Base-by-base conservation (phyloP, 768 basidiomycete species). In the Amanita rimosa region DNA sequence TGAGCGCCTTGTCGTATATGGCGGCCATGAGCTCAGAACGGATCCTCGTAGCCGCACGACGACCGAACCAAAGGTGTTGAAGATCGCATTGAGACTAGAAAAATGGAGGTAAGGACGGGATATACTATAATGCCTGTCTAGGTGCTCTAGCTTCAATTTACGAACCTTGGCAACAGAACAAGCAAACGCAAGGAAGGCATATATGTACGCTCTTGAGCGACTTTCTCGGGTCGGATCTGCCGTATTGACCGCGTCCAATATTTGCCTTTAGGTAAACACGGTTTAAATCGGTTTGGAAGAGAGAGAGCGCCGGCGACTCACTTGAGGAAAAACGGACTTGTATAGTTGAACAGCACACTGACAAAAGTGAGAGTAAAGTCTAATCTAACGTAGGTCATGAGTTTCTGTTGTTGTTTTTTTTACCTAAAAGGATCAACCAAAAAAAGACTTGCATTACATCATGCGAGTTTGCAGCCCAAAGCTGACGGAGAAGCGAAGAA, bases 11-110 rank as follows among this genome's bases (percentile, higher is more conserved):
- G 62, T 91, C 85, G 58, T 93, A 95, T 46, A 95, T 87, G 2
- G 81, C 66, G 0, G 86, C 81, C 81, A 89, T 92, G 14, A 94
- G 73, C 64, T 87, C 85, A 10, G 75, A 74, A 6, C 86, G 80
- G 3, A 89, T 78, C 19, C 86, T 73, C 1, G 83, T 83, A 0
- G 71, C 60, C 1, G 80, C 87, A n/a, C 89, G 78, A 38, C 92
- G 77, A 17, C 83, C 81, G 48, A 75, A 80, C 86, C 87, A 92
- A 11, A 89, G 69, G 59, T 87, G 85, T 50, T 84, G 81, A 3
- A 83, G 65, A 55, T 90, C 84, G 1, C 80, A 69, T 64, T 86
- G 69, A 0, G 76, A 74, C 73, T 79, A 47, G 38, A 4, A 21
- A 36, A 22, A 3, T 26, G 6, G 16, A 14, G n/a, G n/a, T n/a